Evolutionary conservation across 2,329 filamentous ascomycete genomes (phyloP).

Genomic region (Colletotrichum agaves): DNA sequence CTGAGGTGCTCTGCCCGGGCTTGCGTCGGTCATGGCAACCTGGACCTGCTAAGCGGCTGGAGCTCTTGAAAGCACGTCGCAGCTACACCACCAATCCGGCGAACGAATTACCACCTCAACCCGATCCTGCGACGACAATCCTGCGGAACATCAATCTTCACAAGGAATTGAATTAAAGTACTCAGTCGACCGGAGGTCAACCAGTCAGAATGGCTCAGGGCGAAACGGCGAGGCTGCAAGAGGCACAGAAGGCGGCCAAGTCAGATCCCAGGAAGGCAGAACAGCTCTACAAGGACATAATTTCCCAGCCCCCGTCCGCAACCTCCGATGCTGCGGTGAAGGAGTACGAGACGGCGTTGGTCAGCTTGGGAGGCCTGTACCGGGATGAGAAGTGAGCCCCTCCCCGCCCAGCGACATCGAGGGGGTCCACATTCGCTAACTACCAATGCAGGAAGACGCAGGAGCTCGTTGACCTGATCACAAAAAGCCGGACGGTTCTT

Average conservation of each 20-base stretch:
- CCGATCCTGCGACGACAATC: constrained; percentile 25
- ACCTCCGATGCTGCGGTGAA: constrained; percentile 86
- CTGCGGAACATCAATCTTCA: neutral
- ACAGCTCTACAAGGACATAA: constrained; percentile 87
- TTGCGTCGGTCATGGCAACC: constrained; percentile 38
- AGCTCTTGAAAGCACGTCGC: constrained; percentile 29
- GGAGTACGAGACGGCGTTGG: constrained; percentile 90
- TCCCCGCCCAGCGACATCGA: constrained; percentile 39
- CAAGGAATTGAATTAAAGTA: neutral
- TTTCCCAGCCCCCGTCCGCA: constrained; percentile 84
- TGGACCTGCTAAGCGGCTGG: constrained; percentile 35
- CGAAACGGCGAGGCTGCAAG: constrained; percentile 77
- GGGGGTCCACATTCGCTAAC: constrained; percentile 25
- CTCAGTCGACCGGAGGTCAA: constrained; percentile 10
- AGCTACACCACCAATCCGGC: constrained; percentile 37
- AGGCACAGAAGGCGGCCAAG: constrained; percentile 87
- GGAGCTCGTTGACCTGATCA: constrained; percentile 89
- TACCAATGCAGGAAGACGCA: constrained; percentile 71
- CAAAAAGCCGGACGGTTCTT: constrained; percentile 87
- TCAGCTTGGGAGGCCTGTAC: constrained; percentile 92
- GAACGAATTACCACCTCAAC: constrained; percentile 9
- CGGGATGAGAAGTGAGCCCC: constrained; percentile 80
- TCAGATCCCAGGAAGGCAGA: constrained; percentile 86
- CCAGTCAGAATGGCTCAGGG: constrained; percentile 62
- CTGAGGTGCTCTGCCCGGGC: constrained; percentile 8